Conservation (phyloP, 176 grass and related monocot genomes). For the Aegilops longissima region DNA sequence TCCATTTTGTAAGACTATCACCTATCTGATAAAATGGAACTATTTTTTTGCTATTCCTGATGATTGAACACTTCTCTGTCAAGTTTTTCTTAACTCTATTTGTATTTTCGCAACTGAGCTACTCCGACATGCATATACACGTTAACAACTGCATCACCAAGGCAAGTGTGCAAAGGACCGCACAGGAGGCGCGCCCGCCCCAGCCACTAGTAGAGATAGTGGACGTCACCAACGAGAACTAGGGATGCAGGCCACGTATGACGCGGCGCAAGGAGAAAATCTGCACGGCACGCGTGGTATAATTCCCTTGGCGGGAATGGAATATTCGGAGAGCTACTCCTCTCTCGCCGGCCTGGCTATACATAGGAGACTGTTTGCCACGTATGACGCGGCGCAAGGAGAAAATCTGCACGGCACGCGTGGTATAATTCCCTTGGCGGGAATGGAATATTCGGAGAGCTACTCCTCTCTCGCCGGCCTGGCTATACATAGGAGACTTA, state of each 20-base stretch:
- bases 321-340: conserved; percentile 39
- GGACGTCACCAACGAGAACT: no score
- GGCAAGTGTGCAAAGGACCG: no score
- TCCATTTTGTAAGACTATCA: no score
- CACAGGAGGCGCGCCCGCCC: no score
- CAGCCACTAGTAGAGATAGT: no score
- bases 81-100: no score
- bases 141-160: no score
- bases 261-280: neutral
- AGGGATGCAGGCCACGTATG: neutral
- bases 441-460: conserved; percentile 48
- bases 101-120: no score
- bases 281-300: conserved; percentile 28
- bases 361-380: neutral
- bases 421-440: conserved; percentile 41
- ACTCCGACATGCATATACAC: no score
- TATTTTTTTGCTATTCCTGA: no score
- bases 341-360: neutral
- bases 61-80: no score
- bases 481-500: neutral
- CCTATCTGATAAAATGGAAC: no score
- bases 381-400: neutral
- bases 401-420: neutral
- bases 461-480: neutral
- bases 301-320: conserved; percentile 39